Conservation (phyloP, 345 rosid species). For the Lumnitzera racemosa region DNA sequence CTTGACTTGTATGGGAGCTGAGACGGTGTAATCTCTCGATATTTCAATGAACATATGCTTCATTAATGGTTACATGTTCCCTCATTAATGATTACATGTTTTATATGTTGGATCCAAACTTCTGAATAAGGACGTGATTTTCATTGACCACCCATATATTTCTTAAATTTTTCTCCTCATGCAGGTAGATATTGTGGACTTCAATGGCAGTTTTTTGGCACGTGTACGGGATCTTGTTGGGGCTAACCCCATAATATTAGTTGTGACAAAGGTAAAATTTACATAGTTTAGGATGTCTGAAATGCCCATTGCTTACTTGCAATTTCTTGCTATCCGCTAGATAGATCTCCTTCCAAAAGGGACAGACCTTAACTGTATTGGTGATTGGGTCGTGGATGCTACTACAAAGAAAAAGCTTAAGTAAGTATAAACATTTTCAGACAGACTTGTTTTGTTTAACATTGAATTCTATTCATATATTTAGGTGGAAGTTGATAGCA, state of each 20-base stretch:
- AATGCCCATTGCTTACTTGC: constrained; percentile 1
- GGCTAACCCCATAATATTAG: constrained; percentile 84
- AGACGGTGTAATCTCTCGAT: too few species aligned
- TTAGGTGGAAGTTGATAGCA: too few species aligned
- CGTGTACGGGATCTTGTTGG: constrained; percentile 91
- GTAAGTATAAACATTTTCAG: constrained; percentile 27
- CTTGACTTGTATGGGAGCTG: too few species aligned
- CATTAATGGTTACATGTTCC: too few species aligned
- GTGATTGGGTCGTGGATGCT: constrained; percentile 95
- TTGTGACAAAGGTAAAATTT: constrained; percentile 66
- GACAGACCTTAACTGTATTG: constrained; percentile 84
- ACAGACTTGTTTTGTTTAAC: neutral
- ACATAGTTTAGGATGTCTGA: neutral
- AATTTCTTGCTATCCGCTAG: constrained; percentile 26
- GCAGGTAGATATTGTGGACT: constrained; percentile 94
- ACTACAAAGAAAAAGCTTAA: constrained; percentile 76
- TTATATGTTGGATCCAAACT: too few species aligned
- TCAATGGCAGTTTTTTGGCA: constrained; percentile 87
- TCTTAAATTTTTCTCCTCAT: constrained; percentile 4
- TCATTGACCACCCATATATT: neutral
- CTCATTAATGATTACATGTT: too few species aligned
- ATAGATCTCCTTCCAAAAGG: constrained; percentile 93
- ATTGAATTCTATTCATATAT: neutral
- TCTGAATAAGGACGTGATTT: neutral
- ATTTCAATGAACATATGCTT: too few species aligned